Evolutionary conservation across 805 yeast genomes (phyloP), one percentile per base, ranked within the genome.

Genomic region (Nakazawaea populi): DNA sequence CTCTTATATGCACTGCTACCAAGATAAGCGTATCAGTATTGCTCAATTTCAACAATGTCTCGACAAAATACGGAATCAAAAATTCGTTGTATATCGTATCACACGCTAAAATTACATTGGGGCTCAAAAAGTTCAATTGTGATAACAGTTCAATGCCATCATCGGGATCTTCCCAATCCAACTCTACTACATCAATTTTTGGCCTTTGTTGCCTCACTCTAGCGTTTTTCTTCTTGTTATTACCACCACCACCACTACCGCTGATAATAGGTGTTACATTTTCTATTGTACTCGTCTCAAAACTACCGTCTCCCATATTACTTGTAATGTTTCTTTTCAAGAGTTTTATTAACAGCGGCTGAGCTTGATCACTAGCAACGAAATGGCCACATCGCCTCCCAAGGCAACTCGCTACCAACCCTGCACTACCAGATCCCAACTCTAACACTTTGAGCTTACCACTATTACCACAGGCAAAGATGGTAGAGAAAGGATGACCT

Each of bases 31-130:
- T 63, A 0, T 63, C 46, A 0, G 50, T 52, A 3, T 67, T 69
- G 61, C 75, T 62, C 27, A 79, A 53, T 29, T 52, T 47, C 28
- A 60, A 58, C 27, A 80, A 38, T 0, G 87, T 71, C 5, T 62
- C 60, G 12, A 82, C 63, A 52, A 84, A 74, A 51, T 65, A 73
- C 0, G 74, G 75, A 3, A 83, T 72, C 42, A 85, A 63, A 55
- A 68, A 83, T 49, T 79, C 85, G 58, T 84, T 84, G 65, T 84
- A 84, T 4, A 84, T 72, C 5, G 87, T 77, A 59, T 84, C 90
- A 57, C 84, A 79, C 0, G 87, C 86, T 8, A 84, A 58, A 5
- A 84, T 67, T 42, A 72, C 64, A 53, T 78, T 84, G 0, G 80
- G 77, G 1, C 41, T 0, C 32, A 34, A 27, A 56, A 10, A 11